Percentiles rank a stretch among this genome's conserved stretches.
These are phyloP conservation scores for Heterobasidion occidentale DNA, from an alignment of 1,284 basidiomycete genomes.

Conservation along the genomic window DNA sequence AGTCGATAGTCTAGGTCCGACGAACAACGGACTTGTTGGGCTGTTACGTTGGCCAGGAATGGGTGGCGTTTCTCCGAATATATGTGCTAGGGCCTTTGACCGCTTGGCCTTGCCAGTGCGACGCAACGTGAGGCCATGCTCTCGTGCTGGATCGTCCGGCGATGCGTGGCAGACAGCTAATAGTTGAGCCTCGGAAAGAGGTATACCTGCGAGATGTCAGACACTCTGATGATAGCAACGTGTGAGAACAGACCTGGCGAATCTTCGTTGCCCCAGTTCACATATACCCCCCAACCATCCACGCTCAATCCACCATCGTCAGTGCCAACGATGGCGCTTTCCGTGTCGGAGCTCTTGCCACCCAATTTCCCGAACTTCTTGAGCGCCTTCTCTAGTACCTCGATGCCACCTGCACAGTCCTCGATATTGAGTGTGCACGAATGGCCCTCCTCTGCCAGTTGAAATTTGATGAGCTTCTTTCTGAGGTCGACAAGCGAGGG, in stretches of 20 bases:
- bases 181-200: conserved; percentile 80
- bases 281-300: conserved; percentile 84
- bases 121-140: conserved; percentile 77
- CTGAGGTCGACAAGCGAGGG: conserved; percentile 72
- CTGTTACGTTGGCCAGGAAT: conserved; percentile 18
- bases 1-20: conserved; percentile 15
- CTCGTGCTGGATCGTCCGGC: conserved; percentile 74
- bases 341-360: conserved; percentile 35
- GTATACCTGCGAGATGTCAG: conserved; percentile 36
- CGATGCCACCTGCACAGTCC: conserved; percentile 71
- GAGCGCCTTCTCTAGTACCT: conserved; percentile 80
- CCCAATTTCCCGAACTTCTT: conserved; percentile 80
- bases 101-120: conserved; percentile 27
- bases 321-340: conserved; percentile 32
- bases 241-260: conserved; percentile 36
- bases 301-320: conserved; percentile 66
- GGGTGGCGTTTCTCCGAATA: conserved; percentile 51
- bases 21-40: conserved; percentile 26
- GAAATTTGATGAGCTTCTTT: conserved; percentile 80
- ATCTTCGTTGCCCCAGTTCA: conserved; percentile 50
- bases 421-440: conserved; percentile 75
- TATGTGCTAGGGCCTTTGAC: conserved; percentile 42
- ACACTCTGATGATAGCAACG: conserved; percentile 4
- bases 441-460: conserved; percentile 70
- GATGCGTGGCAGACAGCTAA: conserved; percentile 81